phyloP scores from a whole-genome alignment of 148 eudicot genomes.

The Cornus suecica region DNA sequence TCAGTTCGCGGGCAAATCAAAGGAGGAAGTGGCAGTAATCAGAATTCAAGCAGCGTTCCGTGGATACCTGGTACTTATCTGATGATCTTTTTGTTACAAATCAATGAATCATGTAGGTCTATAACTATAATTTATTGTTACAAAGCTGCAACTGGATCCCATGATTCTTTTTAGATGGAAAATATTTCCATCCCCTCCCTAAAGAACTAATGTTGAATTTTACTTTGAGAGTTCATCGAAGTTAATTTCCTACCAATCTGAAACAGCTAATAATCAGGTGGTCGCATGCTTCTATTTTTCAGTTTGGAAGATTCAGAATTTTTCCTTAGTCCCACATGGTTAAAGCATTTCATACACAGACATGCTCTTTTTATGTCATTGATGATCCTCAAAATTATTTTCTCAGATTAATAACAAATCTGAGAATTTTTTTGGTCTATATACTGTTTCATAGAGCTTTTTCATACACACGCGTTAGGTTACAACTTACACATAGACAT shows the following conservation, averaged over 20 bases:
- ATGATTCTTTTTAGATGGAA: neutral
- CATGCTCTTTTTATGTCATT: neutral
- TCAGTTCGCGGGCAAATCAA: constrained; percentile 41
- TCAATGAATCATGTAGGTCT: neutral
- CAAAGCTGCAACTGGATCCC: neutral
- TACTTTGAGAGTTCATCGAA: neutral
- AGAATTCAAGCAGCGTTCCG: constrained; percentile 79
- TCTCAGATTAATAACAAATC: neutral
- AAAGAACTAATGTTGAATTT: neutral
- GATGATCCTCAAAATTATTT: neutral
- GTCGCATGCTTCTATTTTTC: neutral
- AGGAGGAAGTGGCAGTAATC: constrained; percentile 76
- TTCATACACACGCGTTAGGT: constrained; percentile 5
- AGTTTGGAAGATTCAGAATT: neutral
- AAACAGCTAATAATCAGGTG: neutral
- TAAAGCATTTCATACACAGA: neutral
- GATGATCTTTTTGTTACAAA: neutral
- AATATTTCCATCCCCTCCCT: neutral
- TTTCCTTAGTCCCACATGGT: neutral
- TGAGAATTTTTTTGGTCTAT: too few relatives aligned
- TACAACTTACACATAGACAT: neutral
- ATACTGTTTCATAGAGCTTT: neutral
- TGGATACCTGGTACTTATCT: constrained; percentile 54
- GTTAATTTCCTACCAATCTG: neutral
- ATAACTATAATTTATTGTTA: neutral